Percentiles rank a stretch among this genome's conserved stretches.
Conservation (phyloP, 2,329 filamentous ascomycete species). For the Pseudomassariella vexata region DNA sequence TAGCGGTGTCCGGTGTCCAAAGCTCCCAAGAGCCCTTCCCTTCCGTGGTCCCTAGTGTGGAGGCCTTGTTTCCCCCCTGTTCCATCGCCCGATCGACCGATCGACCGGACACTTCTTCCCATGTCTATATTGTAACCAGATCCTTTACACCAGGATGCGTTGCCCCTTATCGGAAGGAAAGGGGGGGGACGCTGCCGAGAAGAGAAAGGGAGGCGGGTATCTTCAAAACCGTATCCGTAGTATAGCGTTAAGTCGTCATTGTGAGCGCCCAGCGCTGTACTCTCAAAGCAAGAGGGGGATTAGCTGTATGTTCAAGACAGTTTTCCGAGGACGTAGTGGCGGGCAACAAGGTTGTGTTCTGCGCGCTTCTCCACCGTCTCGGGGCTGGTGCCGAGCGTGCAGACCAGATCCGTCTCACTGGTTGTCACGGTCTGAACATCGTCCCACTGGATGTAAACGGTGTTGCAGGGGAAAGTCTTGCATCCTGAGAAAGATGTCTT, state of each 20-base stretch:
- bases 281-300: slow-evolving; percentile 9
- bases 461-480: slow-evolving; percentile 44
- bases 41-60: neutral
- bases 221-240: slow-evolving; percentile 16
- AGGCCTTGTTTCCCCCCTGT: slow-evolving; percentile 1
- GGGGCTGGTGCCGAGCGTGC: slow-evolving; percentile 37
- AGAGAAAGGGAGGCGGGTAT: slow-evolving; percentile 14
- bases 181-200: slow-evolving; percentile 3
- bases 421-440: slow-evolving; percentile 52
- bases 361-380: slow-evolving; percentile 15
- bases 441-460: slow-evolving; percentile 46
- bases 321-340: slow-evolving; percentile 28
- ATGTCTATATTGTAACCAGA: slow-evolving; percentile 8
- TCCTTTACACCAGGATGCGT: too few relatives aligned
- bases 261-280: slow-evolving; percentile 21
- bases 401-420: slow-evolving; percentile 40
- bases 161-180: slow-evolving; percentile 18
- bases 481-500: slow-evolving; percentile 43
- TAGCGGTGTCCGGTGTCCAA: neutral
- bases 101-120: slow-evolving; percentile 2
- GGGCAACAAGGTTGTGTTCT: slow-evolving; percentile 18
- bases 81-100: too few relatives aligned
- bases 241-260: slow-evolving; percentile 18
- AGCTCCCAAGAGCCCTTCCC: neutral
- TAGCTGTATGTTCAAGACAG: slow-evolving; percentile 16